Conservation (phyloP, 441 rosid species). For the Euphorbia neoarborescens region DNA sequence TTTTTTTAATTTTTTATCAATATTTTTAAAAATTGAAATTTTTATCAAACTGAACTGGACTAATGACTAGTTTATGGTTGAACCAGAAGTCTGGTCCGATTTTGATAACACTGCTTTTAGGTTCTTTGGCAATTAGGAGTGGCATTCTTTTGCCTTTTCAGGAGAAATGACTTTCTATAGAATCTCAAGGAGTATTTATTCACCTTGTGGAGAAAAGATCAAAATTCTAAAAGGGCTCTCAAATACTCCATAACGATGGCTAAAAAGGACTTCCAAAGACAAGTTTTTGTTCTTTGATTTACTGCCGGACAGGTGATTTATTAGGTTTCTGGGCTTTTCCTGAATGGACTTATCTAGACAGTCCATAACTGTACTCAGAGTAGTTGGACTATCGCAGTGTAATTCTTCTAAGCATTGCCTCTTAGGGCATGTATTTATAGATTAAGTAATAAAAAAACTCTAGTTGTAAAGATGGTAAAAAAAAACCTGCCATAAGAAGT, state of each 20-base stretch:
- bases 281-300: not conserved
- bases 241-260: not conserved
- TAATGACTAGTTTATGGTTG: no score
- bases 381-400: not conserved
- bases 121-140: not conserved
- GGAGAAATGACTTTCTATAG: not conserved
- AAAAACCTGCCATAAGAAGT: conserved; percentile 77
- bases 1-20: not conserved
- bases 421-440: not conserved
- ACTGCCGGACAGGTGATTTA: not conserved
- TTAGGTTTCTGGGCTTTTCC: not conserved
- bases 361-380: not conserved
- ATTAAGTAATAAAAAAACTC: not conserved
- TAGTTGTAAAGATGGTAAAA: not conserved
- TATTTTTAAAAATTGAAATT: no score
- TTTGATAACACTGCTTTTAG: no score
- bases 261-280: not conserved
- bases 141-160: not conserved
- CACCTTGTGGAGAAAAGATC: not conserved
- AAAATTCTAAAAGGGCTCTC: not conserved
- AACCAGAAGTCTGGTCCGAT: no score
- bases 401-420: not conserved
- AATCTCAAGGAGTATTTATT: not conserved
- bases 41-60: no score
- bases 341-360: not conserved